Percentiles rank a stretch among this genome's conserved stretches.
These are phyloP conservation scores for Lecanicillium sp. DNA, from an alignment of 2,329 filamentous ascomycete species.

Conservation along the genomic window DNA sequence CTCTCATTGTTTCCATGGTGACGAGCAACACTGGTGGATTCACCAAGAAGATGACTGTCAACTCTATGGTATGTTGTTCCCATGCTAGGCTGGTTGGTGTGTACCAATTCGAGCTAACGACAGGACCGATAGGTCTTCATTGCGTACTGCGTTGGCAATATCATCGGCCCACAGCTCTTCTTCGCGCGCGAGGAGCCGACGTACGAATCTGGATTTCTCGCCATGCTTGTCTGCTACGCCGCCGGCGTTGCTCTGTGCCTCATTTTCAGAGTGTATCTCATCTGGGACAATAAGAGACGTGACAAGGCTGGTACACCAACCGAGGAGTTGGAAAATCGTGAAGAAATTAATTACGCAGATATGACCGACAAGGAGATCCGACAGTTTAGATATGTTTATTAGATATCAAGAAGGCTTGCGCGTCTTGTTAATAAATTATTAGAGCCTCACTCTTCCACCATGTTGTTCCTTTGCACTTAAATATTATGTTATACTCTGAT, in stretches of 20 bases:
- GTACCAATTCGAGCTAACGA: too few species aligned
- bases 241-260: constrained; percentile 33
- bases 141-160: constrained; percentile 53
- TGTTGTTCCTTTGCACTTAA: too few species aligned
- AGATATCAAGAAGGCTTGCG: constrained; percentile 1
- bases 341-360: constrained; percentile 22
- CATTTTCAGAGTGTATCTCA: constrained; percentile 43
- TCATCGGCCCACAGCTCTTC: constrained; percentile 54
- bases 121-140: constrained; percentile 50
- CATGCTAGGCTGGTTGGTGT: background rate
- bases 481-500: constrained; percentile 14
- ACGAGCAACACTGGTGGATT: constrained; percentile 51
- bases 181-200: constrained; percentile 47
- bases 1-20: constrained; percentile 45
- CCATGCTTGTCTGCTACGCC: constrained; percentile 53
- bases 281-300: constrained; percentile 44
- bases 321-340: constrained; percentile 2
- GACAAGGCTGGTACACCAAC: constrained; percentile 19
- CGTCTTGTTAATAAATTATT: too few species aligned
- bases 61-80: constrained; percentile 35
- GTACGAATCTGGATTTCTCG: constrained; percentile 55
- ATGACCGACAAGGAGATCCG: constrained; percentile 48
- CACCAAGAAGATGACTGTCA: constrained; percentile 51
- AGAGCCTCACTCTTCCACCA: too few species aligned
- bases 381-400: constrained; percentile 44